Evolutionary conservation across 208 protist species (phyloP), one percentile per base, ranked within the genome.

Genomic region (Wallacemonas sp.): DNA sequence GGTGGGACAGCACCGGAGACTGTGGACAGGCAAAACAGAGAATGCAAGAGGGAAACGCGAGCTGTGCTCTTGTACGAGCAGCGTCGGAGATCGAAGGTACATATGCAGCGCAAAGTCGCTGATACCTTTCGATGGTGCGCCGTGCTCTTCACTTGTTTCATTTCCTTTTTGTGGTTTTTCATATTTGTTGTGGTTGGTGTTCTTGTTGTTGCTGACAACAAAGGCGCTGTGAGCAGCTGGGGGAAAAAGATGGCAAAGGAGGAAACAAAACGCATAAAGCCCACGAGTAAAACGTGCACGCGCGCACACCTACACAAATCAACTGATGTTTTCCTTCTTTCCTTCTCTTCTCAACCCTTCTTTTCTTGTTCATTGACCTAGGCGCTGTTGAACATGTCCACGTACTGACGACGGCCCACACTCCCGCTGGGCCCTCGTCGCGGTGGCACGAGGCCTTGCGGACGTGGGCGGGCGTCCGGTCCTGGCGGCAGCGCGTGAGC

Each of bases 361-460:
- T 41, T 0, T 41, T 41, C 36, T 41, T 41, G 7, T 41, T 14
- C 14, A 16, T 41, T 41, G 10, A 16, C 18, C 39, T 59, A 52
- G 54, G 14, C 25, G 46, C 32, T 85, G 65, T 91, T 93, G 63
- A 93, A 91, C 77, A 85, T 86, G 49, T 94, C 86, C n/a, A 90
- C 85, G 61, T 94, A 94, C 68, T 89, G 84, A 62, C 79, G 73
- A 10, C 77, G 71, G 8, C 65, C 62, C 36, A 32, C 68, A 12
- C 52, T 61, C 20, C 62, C 70, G 7, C 61, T 39, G 12, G 48
- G 39, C 12, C 71, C 50, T 23, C 71, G 68, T 1, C 70, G 69
- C 33, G 48, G 62, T 57, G 71, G 49, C 41, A 45, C 22, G 7
- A 39, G 18, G 26, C 26, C 62, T 44, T 46, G 62, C 66, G 39